A percentile compares a stretch with the other conserved stretches of the same genome.
phyloP scores from a whole-genome alignment of 163 green algal genomes.

The Chlorella variabilis region DNA sequence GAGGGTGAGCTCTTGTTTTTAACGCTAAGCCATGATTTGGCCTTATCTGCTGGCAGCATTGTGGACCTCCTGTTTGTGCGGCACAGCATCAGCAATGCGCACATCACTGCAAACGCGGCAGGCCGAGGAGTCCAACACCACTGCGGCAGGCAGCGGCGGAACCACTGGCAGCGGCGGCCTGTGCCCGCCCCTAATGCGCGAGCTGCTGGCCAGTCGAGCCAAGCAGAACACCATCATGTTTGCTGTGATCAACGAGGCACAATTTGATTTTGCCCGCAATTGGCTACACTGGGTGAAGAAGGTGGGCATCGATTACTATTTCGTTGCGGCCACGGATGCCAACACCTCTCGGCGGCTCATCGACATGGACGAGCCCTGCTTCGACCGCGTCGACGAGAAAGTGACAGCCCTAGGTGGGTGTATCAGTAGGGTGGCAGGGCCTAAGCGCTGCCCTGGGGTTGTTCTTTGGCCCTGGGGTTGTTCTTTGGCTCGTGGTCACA shows the following conservation, averaged over 20 bases:
- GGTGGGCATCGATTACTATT: constrained; percentile 9
- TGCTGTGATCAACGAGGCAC: constrained; percentile 17
- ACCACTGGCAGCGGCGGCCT: background rate
- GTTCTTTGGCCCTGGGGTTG: no score
- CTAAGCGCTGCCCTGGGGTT: no score
- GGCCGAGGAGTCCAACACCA: background rate
- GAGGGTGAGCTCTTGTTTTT: no score
- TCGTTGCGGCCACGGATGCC: background rate
- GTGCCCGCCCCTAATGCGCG: background rate
- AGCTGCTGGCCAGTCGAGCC: background rate
- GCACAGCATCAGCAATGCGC: background rate
- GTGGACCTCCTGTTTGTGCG: background rate
- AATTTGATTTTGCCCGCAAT: constrained; percentile 16
- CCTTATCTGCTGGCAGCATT: background rate
- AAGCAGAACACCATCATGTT: constrained; percentile 25
- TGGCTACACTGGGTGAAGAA: constrained; percentile 22
- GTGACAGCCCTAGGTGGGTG: background rate
- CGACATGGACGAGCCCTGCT: background rate
- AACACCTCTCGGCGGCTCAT: background rate
- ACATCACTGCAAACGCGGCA: no score
- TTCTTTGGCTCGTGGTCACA: no score
- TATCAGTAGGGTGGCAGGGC: no score
- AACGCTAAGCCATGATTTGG: no score
- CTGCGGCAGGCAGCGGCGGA: background rate
- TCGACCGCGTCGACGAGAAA: background rate